These are phyloP conservation scores for Aspergillus brunneoviolaceus DNA, from an alignment of 2,329 filamentous ascomycete species.

Conservation along the genomic window DNA sequence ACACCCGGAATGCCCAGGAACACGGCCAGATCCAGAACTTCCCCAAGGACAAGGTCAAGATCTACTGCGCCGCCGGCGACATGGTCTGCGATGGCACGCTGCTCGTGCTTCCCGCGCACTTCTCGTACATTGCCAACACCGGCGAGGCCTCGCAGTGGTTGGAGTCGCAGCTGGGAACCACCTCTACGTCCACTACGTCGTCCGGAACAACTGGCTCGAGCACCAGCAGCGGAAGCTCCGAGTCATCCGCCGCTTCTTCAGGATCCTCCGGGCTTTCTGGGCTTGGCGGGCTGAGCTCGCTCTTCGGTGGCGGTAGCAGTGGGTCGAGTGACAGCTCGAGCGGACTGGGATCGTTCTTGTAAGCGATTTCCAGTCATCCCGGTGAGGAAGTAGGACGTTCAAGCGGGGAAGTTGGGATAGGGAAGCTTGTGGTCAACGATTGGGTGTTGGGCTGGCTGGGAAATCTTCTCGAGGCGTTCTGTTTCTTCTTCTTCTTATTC, in stretches of 20 bases:
- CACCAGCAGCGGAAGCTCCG: neutral
- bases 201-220: neutral
- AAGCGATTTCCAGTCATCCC: neutral
- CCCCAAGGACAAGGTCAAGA: constrained; percentile 45
- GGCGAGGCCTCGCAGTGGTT: constrained; percentile 29
- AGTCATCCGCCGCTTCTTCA: neutral
- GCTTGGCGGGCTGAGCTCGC: neutral
- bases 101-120: constrained; percentile 40
- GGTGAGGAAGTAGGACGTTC: no score
- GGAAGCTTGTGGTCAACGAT: neutral
- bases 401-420: no score
- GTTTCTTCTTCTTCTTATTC: neutral
- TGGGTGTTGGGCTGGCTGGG: neutral
- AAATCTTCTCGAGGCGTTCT: neutral
- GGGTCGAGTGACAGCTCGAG: neutral
- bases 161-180: constrained; percentile 19
- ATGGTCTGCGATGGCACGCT: constrained; percentile 50
- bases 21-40: constrained; percentile 42
- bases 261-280: neutral
- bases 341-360: neutral
- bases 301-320: neutral
- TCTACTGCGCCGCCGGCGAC: constrained; percentile 51
- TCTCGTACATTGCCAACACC: constrained; percentile 37
- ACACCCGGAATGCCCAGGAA: constrained; percentile 45
- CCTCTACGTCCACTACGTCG: neutral